phyloP scores from a whole-genome alignment of 2,329 filamentous ascomycete genomes.

The Curvularia verruculosa region DNA sequence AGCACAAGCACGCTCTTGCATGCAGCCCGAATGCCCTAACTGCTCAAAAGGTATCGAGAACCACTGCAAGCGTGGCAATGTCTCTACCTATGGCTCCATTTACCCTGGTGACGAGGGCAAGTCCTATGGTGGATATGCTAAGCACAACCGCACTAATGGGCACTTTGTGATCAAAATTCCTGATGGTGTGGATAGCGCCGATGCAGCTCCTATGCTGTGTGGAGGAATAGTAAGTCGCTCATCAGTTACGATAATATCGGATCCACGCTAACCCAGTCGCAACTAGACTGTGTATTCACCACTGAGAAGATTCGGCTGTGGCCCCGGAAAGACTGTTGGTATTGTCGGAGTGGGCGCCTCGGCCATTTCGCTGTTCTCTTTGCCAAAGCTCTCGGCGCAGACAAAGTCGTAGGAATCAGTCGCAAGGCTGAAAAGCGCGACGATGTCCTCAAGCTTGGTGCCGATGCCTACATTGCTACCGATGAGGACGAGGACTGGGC shows the following conservation, averaged over 20 bases:
- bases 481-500: constrained; percentile 65
- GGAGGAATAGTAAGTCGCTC: constrained; percentile 64
- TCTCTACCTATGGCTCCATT: constrained; percentile 54
- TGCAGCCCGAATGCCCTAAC: constrained; percentile 49
- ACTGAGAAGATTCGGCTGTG: constrained; percentile 73
- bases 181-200: constrained; percentile 64
- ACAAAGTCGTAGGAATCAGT: constrained; percentile 69
- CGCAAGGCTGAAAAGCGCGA: constrained; percentile 65
- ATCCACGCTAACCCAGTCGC: neutral
- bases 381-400: constrained; percentile 71
- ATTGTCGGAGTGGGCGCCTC: constrained; percentile 74
- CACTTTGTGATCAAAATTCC: constrained; percentile 77
- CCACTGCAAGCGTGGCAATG: constrained; percentile 51
- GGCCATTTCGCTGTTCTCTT: constrained; percentile 76
- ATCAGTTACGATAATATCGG: neutral
- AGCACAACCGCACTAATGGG: constrained; percentile 73
- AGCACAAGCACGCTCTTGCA: constrained; percentile 55
- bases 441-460: constrained; percentile 64
- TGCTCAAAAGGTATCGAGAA: constrained; percentile 58
- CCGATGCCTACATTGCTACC: constrained; percentile 66
- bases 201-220: constrained; percentile 81
- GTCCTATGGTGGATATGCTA: constrained; percentile 68
- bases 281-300: constrained; percentile 72
- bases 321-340: constrained; percentile 77
- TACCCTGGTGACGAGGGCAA: constrained; percentile 62